phyloP scores from a whole-genome alignment of 495 filamentous ascomycete genomes.

The Chlorociboria aeruginascens region DNA sequence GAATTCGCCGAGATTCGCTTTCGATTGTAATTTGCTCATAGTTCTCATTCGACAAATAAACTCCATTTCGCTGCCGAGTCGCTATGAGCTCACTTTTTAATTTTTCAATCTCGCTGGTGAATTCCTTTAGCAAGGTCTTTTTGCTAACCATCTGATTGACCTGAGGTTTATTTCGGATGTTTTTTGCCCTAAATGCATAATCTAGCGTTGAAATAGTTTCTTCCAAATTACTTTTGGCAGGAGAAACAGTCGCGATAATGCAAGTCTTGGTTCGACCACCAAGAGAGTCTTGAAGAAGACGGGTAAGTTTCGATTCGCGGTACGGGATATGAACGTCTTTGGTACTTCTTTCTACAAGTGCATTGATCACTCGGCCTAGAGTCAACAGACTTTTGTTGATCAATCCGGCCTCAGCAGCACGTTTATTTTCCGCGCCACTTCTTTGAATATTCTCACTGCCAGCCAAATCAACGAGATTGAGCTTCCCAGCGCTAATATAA shows the following conservation, averaged over 20 bases:
- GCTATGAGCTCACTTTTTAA: slow-evolving; percentile 89
- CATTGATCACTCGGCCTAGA: slow-evolving; percentile 93
- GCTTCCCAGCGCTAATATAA: slow-evolving; percentile 82
- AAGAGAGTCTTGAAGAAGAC: slow-evolving; percentile 89
- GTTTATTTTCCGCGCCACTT: slow-evolving; percentile 94
- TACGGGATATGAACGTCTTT: slow-evolving; percentile 68
- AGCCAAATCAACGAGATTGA: slow-evolving; percentile 92
- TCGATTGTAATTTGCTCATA: slow-evolving; percentile 82
- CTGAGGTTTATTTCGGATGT: slow-evolving; percentile 96
- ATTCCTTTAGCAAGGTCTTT: slow-evolving; percentile 79
- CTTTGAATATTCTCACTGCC: slow-evolving; percentile 96
- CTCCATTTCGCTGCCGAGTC: slow-evolving; percentile 85
- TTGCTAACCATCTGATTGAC: slow-evolving; percentile 85
- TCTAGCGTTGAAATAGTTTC: slow-evolving; percentile 97
- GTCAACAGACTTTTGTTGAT: slow-evolving; percentile 98
- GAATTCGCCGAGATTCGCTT: slow-evolving; percentile 83
- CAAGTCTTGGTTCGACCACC: slow-evolving; percentile 94
- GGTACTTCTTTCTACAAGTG: slow-evolving; percentile 76
- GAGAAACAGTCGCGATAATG: slow-evolving; percentile 94
- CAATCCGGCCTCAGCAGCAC: slow-evolving; percentile 85
- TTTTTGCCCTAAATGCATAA: slow-evolving; percentile 95
- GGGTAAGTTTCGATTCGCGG: slow-evolving; percentile 90
- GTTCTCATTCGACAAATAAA: slow-evolving; percentile 74
- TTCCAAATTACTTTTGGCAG: slow-evolving; percentile 86
- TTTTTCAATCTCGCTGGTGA: slow-evolving; percentile 87